Base-by-base conservation (phyloP, 768 basidiomycete species). In the Agaricus blazei region DNA sequence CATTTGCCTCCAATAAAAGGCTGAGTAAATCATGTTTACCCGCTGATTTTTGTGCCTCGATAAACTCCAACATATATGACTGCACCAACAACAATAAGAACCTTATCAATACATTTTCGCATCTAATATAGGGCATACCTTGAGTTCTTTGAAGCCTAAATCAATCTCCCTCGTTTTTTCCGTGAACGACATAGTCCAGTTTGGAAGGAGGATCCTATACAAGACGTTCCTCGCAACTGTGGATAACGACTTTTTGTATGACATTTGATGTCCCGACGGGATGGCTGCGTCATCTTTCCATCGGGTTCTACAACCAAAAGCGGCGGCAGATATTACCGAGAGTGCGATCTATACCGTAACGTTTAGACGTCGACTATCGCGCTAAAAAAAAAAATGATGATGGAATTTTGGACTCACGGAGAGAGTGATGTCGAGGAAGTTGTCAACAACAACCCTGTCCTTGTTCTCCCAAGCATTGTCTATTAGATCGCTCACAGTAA, bases 311-410 rank as follows among this genome's bases (percentile, higher is more conserved):
- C 73, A 71, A 3, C 83, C 82, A 59, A 84, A 85, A 4, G 80
- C 81, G 54, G 83, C 82, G 2, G 72, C 74, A 29, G 80, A 72
- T 50, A 84, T 80, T 36, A 82, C 73, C 52, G 79, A 78, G 3
- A 84, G 73, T 0, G 82, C 76, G 42, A 82, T 74, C 82, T 83
- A 37, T 5, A 40, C n/a, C 26, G 19, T 19, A 19, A 19, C 19
- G 19, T 19, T 19, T 19, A 19, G 19, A 19, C 19, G 1, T 19
- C 19, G 0, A 1, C 19, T 19, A 19, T 19, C 19, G 19, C 19
- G 9, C 44, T 0, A 27, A 5, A 9, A 45, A 23, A 24, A 46
- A 12, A 45, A 6, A 15, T 5, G n/a, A 24, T 7, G 4, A 9
- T 9, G 14, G 7, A 34, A 19, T 19, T 19, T 19, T 19, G 19